Base-by-base conservation (phyloP, 208 protist genomes). In the Trypanosoma congolense region DNA sequence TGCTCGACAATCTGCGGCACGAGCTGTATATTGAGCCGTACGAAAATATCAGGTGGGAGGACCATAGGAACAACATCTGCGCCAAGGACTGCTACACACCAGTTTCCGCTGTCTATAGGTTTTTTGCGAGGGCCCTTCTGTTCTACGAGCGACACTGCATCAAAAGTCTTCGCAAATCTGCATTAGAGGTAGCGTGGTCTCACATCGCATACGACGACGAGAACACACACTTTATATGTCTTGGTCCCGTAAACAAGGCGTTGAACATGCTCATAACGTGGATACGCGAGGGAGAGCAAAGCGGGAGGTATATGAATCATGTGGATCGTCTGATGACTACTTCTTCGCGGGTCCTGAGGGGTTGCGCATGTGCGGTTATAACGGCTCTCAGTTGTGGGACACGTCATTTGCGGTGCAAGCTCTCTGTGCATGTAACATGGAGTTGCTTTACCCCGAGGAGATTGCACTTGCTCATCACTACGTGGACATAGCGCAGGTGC, bases 341-440 rank as follows among this genome's bases (percentile, higher is more conserved):
- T 70, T 99, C 19, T 99, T 93, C 89, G 79, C 97, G 57, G 70
- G 73, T 16, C 60, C 80, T 14, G 88, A 94, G 22, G 97, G 97
- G 42, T 96, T 99, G 92, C 90, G 94, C 44, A 98, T 98, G 95
- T 92, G 93, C 55, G 97, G 97, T 28, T 99, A 98, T 74, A 99
- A 99, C 76, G 97, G 97, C 2, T 97, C 90, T 25, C 97, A 99
- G 80, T 77, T 98, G 36, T 99, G 97, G 97, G 97, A 99, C 74
- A 98, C 96, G 19, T 86, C 89, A 16, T 99, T 99, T 64, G 86
- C 92, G 1, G 80, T 98, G 28, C 97, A 98, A 73, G 96, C 93
- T 9, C 80, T 97, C 38, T 79, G 87, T 46, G 91, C 92, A 18
- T 91, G 79, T 60, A 66, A 75, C 16, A 70, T 81, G 25, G 80